Base-by-base conservation (phyloP, 2,329 filamentous ascomycete species). In the Verticillium klebahnii region DNA sequence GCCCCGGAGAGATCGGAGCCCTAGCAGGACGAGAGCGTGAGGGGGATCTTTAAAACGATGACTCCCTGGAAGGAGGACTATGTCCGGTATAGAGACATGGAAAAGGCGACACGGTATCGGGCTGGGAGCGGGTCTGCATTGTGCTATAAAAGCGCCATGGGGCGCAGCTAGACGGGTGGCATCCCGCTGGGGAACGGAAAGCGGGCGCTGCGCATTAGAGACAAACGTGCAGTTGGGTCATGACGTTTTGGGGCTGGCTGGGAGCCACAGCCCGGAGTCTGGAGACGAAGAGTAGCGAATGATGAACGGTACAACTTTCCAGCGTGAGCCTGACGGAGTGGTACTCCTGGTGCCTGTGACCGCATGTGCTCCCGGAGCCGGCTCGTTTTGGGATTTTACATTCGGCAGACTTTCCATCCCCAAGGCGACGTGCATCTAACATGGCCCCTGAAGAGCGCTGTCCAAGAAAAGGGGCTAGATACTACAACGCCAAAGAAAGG, bases 1-100 rank as follows among this genome's bases (percentile, higher is more conserved):
- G 29, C 61, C 64, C 19, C 50, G 34, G 17, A 60, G 52, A 11
- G 64, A 62, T n/a, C 58, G 60, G 37, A 63, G 63, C 45, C 32
- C 58, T 15, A 65, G 60, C 40, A 58, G 59, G 19, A 45, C 25
- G 29, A 40, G 57, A 55, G 60, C 61, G 23, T 55, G 25, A 54
- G 15, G 58, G 31, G 32, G 17, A 9, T 12, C 9, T 3, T 57
- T 9, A 3, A 12, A 2, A 37, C 34, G 32, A 32, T 17, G 25
- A 3, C 29, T 5, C 31, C 8, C 5, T 32, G 11, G 7, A 14
- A 14, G 34, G 34, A 40, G 12, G 37, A 12, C 37, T 17, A 5
- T 40, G 17, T 40, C 17, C 37, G 37, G 17, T n/a, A 40, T 40
- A 40, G 17, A 40, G 37, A 40, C 37, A n/a, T n/a, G 37, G 15